Evolutionary conservation across 768 basidiomycete genomes (phyloP), one percentile per base, ranked within the genome.

Genomic region (Boletus reticuloceps): DNA sequence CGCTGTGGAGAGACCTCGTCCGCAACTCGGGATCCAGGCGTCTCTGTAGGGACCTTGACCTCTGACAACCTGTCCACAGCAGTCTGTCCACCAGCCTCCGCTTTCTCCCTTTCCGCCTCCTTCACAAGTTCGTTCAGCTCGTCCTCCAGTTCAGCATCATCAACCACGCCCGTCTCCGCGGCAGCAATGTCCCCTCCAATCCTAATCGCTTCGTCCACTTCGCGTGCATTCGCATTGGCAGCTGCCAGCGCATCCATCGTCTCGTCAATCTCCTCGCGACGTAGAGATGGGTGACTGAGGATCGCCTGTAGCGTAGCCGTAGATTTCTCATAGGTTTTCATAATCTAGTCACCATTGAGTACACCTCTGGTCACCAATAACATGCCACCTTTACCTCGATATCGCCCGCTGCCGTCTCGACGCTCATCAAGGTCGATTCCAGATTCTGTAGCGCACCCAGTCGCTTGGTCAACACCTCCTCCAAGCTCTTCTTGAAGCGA

Each of bases 351-450:
- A 1, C 1, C 13, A 29, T 50, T 51, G 25, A 58, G 53, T 48
- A 48, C 32, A 3, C 45, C 4, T 8, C 29, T 38, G 19, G 37
- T 48, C 13, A n/a, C 40, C 42, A 41, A 52, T 38, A 20, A 42
- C 43, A 54, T n/a, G 19, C 27, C 14, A 32, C 65, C 74, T 41
- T 51, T 66, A 94, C 94, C 77, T 93, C 87, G 12, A 94, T 79
- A 69, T 98, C 90, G 4, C 87, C 88, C 29, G 90, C 90, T n/a
- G 94, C 91, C 4, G 85, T 82, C 72, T 98, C 93, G 6, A 98
- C 91, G 43, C 83, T 81, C 43, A 91, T 74, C 37, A 97, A 69
- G 0, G 94, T 93, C 13, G 82, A 76, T 59, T 89, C 85, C 9
- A 98, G 75, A 37, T 84, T 89, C 53, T 84, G 81, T 6, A 93